These are phyloP conservation scores for Mariannaea sp. DNA, from an alignment of 2,329 filamentous ascomycete species.

Conservation along the genomic window DNA sequence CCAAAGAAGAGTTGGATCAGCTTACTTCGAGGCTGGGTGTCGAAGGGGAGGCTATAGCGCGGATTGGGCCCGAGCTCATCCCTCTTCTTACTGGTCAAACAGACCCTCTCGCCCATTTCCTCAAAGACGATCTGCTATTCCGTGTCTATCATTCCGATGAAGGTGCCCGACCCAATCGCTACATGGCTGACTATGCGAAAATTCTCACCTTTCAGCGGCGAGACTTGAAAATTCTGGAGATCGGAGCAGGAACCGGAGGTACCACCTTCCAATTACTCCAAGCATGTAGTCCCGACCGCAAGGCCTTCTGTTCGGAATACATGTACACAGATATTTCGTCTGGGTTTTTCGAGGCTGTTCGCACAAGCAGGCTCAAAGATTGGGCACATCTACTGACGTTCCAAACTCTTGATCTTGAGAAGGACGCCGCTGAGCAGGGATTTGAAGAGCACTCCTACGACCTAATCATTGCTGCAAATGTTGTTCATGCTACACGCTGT, in stretches of 20 bases:
- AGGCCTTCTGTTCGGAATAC: constrained; percentile 36
- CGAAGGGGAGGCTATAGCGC: no score
- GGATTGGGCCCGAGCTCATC: no score
- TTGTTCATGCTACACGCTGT: constrained; percentile 38
- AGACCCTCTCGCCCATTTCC: no score
- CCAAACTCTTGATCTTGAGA: constrained; percentile 38
- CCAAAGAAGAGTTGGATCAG: no score
- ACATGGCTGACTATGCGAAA: neutral
- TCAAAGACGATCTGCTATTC: no score
- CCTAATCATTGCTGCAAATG: constrained; percentile 42
- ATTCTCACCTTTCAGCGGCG: constrained; percentile 44
- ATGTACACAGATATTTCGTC: constrained; percentile 52
- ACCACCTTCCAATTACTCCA: constrained; percentile 45
- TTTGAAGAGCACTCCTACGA: constrained; percentile 42
- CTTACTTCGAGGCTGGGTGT: no score
- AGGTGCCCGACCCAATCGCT: no score
- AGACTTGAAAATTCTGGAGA: constrained; percentile 42
- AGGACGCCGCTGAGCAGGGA: constrained; percentile 40
- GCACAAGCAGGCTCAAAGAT: constrained; percentile 16
- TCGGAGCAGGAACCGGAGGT: constrained; percentile 50
- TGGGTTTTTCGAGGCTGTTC: constrained; percentile 47
- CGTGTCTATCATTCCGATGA: no score
- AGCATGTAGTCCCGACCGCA: constrained; percentile 26
- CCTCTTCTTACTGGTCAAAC: no score
- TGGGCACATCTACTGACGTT: constrained; percentile 35